Evolutionary conservation across 2,329 filamentous ascomycete species (phyloP).

Genomic region (Paramyrothecium roridum): DNA sequence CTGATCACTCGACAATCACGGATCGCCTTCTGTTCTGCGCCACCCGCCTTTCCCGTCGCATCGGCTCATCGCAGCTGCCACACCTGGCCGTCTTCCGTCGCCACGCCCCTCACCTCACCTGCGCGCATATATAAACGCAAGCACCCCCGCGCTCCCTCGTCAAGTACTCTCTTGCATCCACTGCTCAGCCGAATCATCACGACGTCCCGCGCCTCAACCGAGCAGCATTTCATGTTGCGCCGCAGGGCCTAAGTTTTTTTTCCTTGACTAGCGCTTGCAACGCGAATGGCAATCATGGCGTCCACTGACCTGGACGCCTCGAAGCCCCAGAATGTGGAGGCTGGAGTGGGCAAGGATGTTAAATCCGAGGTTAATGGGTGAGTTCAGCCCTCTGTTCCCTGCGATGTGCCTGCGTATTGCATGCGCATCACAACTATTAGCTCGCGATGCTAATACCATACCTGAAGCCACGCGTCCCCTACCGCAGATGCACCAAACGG

Average conservation of each 20-base stretch:
- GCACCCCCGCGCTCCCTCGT: background rate
- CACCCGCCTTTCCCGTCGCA: background rate
- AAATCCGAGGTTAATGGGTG: conserved; percentile 35
- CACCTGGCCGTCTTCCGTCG: background rate
- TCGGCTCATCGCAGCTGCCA: background rate
- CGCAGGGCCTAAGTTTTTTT: conserved; percentile 20
- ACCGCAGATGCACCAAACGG: background rate
- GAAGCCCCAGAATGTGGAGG: conserved; percentile 14
- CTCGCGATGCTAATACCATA: conserved; percentile 4
- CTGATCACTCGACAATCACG: too few relatives aligned
- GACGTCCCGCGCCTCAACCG: conserved; percentile 4
- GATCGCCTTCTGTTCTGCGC: background rate
- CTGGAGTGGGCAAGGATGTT: conserved; percentile 18
- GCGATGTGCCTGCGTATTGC: conserved; percentile 1
- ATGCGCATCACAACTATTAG: conserved; percentile 1
- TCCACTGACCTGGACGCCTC: conserved; percentile 41
- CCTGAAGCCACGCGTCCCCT: conserved; percentile 3
- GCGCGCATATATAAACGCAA: background rate
- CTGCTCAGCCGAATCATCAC: background rate
- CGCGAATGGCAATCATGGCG: conserved; percentile 52
- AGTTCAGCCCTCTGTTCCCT: conserved; percentile 18
- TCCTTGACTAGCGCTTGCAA: conserved; percentile 17
- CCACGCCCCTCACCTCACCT: background rate
- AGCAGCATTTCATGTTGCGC: conserved; percentile 33
- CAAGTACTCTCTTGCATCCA: background rate